phyloP scores from a whole-genome alignment of 139 green algal species.

The Picochlorum sp. region DNA sequence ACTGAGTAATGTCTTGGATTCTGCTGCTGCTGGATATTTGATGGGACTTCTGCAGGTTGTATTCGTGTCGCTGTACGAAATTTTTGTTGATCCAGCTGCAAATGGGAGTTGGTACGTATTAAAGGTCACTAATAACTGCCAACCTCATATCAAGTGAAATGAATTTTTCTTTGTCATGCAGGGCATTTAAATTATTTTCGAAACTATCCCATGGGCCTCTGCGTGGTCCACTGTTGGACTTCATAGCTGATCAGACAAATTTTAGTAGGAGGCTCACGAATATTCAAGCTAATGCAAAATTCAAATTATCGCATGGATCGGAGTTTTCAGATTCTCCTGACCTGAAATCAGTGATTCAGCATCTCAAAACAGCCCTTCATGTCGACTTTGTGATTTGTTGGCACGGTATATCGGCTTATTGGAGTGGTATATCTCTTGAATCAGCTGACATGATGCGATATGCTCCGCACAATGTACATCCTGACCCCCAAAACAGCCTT shows the following conservation, averaged over 20 bases:
- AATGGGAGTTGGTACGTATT: slow-evolving; percentile 30
- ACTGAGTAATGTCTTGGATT: slow-evolving; percentile 50
- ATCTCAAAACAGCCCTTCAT: slow-evolving; percentile 43
- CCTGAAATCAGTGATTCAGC: slow-evolving; percentile 52
- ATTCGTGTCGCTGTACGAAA: slow-evolving; percentile 48
- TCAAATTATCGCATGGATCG: slow-evolving; percentile 17
- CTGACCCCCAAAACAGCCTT: slow-evolving; percentile 30
- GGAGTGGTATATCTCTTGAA: slow-evolving; percentile 72
- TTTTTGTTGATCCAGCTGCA: slow-evolving; percentile 66
- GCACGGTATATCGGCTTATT: slow-evolving; percentile 92
- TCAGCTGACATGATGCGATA: slow-evolving; percentile 26
- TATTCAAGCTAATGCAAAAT: slow-evolving; percentile 81
- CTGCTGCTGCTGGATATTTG: slow-evolving; percentile 45
- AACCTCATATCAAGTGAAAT: not conserved
- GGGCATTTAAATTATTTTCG: slow-evolving; percentile 44
- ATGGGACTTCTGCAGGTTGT: slow-evolving; percentile 58
- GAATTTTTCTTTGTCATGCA: not conserved
- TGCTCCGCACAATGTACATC: slow-evolving; percentile 19
- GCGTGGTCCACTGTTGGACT: slow-evolving; percentile 59
- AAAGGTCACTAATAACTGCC: not conserved
- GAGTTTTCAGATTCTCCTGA: slow-evolving; percentile 17
- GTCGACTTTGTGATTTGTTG: slow-evolving; percentile 87
- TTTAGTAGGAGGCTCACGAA: slow-evolving; percentile 79
- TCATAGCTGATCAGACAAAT: slow-evolving; percentile 69
- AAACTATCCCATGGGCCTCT: slow-evolving; percentile 44